Evolutionary conservation across 768 basidiomycete species (phyloP).

Genomic region (Kondoa subrosea): DNA sequence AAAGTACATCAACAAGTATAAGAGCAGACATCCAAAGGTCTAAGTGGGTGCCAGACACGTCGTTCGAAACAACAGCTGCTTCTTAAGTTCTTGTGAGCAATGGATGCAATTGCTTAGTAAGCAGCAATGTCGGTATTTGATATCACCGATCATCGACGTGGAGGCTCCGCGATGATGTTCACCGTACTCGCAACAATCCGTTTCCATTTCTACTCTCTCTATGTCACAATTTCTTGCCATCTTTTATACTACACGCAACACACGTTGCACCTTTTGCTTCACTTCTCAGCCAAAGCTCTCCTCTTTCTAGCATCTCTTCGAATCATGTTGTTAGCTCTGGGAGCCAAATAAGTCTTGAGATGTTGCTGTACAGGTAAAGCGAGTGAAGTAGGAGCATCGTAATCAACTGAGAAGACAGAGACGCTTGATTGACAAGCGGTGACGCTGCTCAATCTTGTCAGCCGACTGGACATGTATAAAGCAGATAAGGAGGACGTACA

Average conservation of each 20-base stretch:
- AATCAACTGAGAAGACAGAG: constrained; percentile 14
- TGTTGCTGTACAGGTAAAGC: constrained; percentile 15
- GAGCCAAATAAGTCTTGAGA: constrained; percentile 14
- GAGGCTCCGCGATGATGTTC: no score
- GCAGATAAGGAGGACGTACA: not conserved
- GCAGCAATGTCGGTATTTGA: no score
- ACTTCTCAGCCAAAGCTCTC: no score
- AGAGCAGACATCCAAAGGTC: not conserved
- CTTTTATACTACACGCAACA: no score
- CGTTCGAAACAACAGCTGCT: not conserved
- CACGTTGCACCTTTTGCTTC: no score
- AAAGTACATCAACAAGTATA: not conserved
- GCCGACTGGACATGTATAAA: not conserved
- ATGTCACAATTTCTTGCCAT: no score
- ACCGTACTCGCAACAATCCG: no score
- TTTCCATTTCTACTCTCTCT: no score
- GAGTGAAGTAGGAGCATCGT: constrained; percentile 7
- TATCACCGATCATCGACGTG: no score
- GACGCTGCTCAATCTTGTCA: not conserved
- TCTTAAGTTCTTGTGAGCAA: no score
- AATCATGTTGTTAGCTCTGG: constrained; percentile 9
- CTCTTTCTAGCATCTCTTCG: constrained; percentile 7
- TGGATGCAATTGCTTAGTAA: no score
- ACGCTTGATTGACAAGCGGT: constrained; percentile 3
- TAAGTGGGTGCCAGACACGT: not conserved